Conservation (phyloP, 768 basidiomycete genomes). For the Nidula microcarpa region DNA sequence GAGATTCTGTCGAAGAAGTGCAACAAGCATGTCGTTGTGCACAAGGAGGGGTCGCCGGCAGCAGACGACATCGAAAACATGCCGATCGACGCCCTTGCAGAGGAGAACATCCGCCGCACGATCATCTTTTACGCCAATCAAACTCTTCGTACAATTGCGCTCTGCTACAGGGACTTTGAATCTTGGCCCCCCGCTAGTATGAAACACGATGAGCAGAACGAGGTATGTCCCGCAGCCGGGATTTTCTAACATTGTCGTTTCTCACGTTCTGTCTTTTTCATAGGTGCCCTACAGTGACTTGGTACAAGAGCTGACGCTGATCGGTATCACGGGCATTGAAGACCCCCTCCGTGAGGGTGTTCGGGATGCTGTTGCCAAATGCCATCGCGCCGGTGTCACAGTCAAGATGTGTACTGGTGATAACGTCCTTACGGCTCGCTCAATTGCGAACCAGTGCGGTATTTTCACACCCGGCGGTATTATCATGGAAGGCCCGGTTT, state of each 20-base stretch:
- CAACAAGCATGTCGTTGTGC: conserved; percentile 68
- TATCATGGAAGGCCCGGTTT: conserved; percentile 97
- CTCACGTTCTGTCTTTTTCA: conserved; percentile 7
- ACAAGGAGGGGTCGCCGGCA: conserved; percentile 21
- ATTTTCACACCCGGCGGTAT: conserved; percentile 93
- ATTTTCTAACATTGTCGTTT: conserved; percentile 1
- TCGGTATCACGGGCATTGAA: conserved; percentile 92
- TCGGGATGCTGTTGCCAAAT: conserved; percentile 82
- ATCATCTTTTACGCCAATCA: conserved; percentile 99
- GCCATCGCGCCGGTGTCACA: conserved; percentile 82
- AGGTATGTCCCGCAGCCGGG: conserved; percentile 34
- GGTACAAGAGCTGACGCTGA: conserved; percentile 71
- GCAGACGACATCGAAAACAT: conserved; percentile 44
- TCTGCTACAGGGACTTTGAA: conserved; percentile 88
- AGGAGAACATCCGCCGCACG: conserved; percentile 84
- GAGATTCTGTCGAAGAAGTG: conserved; percentile 88
- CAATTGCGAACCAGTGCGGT: conserved; percentile 94
- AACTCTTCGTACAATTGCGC: conserved; percentile 87
- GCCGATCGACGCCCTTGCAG: conserved; percentile 61
- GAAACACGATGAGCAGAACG: conserved; percentile 37
- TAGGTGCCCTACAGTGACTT: conserved; percentile 72
- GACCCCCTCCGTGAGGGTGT: conserved; percentile 94
- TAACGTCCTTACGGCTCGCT: conserved; percentile 93
- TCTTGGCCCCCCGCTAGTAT: conserved; percentile 75
- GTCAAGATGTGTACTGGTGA: conserved; percentile 99